These are phyloP conservation scores for Artemisia argyi DNA, from an alignment of 129 eudicot genomes.

Conservation along the genomic window DNA sequence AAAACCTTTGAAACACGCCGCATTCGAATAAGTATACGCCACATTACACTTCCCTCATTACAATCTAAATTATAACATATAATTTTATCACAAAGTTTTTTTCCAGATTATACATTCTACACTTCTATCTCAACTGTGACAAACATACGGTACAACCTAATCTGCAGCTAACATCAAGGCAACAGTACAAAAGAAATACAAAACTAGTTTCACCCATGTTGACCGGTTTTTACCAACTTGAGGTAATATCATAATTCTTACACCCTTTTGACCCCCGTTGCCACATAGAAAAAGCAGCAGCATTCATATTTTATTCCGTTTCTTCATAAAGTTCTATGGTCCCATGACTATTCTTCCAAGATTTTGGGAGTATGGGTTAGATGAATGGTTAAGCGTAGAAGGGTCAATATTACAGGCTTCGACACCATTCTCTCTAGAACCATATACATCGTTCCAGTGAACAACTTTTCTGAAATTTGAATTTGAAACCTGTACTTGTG, in stretches of 20 bases:
- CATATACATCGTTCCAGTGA: constrained; percentile 54
- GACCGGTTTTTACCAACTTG: constrained; percentile 24
- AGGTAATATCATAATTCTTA: constrained; percentile 11
- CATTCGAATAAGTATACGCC: constrained; percentile 24
- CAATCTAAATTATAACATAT: constrained; percentile 24
- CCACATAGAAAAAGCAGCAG: constrained; percentile 24
- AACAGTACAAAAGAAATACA: constrained; percentile 22
- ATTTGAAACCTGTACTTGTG: constrained; percentile 29
- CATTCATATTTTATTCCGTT: constrained; percentile 30
- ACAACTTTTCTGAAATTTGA: constrained; percentile 44
- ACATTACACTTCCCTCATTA: constrained; percentile 8
- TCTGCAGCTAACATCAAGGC: constrained; percentile 24
- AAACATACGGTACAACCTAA: constrained; percentile 24
- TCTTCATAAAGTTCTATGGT: constrained; percentile 26
- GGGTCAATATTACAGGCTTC: constrained; percentile 47
- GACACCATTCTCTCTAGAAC: constrained; percentile 48
- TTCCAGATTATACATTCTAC: constrained; percentile 17
- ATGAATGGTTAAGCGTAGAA: constrained; percentile 49
- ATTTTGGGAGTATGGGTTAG: constrained; percentile 53
- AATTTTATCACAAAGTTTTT: constrained; percentile 12
- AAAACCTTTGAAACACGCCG: constrained; percentile 20
- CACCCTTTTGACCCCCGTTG: constrained; percentile 26
- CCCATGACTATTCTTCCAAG: constrained; percentile 59
- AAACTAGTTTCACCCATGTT: background rate
- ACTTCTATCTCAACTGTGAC: constrained; percentile 4